Evolutionary conservation across 768 basidiomycete genomes (phyloP).

Genomic region (Trametopsis cervina): DNA sequence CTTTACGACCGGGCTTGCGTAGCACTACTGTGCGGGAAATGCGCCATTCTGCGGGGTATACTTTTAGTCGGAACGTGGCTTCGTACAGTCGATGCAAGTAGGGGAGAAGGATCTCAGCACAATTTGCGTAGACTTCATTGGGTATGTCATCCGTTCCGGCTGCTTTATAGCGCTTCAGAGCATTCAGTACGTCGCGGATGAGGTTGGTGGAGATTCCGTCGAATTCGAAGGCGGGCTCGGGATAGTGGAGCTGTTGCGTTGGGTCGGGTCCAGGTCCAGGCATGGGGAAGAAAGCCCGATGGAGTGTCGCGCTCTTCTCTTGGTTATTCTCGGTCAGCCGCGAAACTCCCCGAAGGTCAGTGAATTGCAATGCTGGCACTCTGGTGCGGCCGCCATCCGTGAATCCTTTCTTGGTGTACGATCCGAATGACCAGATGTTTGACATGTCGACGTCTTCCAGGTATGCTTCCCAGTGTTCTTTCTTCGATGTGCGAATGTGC

Average conservation of each 20-base stretch:
- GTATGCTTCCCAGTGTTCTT: conserved; percentile 21
- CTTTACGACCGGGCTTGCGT: conserved; percentile 18
- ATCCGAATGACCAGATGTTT: conserved; percentile 16
- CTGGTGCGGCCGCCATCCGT: conserved; percentile 14
- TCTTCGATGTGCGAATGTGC: conserved; percentile 11
- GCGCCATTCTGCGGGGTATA: conserved; percentile 21
- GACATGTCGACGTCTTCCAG: conserved; percentile 13
- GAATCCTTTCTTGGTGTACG: conserved; percentile 5
- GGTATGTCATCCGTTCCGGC: conserved; percentile 22
- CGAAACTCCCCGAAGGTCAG: background rate
- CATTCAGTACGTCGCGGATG: conserved; percentile 19
- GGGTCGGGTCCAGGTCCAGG: background rate
- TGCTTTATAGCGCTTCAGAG: conserved; percentile 30
- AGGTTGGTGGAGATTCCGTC: conserved; percentile 19
- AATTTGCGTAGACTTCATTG: conserved; percentile 27
- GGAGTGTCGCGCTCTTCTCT: conserved; percentile 16
- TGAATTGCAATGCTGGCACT: conserved; percentile 14
- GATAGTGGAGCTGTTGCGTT: conserved; percentile 16
- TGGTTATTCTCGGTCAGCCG: conserved; percentile 11
- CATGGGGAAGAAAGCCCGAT: conserved; percentile 20
- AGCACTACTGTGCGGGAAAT: conserved; percentile 15
- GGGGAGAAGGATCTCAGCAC: conserved; percentile 19
- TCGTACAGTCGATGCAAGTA: conserved; percentile 24
- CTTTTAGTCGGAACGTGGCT: conserved; percentile 22
- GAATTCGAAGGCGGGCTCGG: conserved; percentile 16